Evolutionary conservation across 2,329 filamentous ascomycete species (phyloP).

Genomic region (Penicillium glabrum): DNA sequence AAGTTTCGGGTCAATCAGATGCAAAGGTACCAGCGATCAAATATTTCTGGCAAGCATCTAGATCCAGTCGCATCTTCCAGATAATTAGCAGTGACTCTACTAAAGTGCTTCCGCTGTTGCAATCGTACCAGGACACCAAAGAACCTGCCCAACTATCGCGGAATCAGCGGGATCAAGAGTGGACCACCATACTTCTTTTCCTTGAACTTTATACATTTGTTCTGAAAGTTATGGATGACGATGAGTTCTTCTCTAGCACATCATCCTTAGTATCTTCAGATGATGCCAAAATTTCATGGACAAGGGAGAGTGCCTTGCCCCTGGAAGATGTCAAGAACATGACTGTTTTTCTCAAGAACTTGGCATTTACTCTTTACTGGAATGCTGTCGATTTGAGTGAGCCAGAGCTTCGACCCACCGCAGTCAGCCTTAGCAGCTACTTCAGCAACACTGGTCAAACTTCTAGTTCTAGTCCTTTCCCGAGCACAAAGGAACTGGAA

Average conservation of each 20-base stretch:
- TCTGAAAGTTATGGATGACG: slow-evolving; percentile 89
- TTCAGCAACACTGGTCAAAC: slow-evolving; percentile 35
- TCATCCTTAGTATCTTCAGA: slow-evolving; percentile 45
- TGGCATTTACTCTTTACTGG: slow-evolving; percentile 87
- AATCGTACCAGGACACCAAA: slow-evolving; percentile 46
- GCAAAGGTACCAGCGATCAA: slow-evolving; percentile 65
- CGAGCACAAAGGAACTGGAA: slow-evolving; percentile 35
- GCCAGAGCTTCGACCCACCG: slow-evolving; percentile 37
- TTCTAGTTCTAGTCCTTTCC: slow-evolving; percentile 12
- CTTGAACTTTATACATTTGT: slow-evolving; percentile 93
- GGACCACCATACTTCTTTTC: slow-evolving; percentile 86
- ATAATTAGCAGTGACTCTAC: slow-evolving; percentile 58
- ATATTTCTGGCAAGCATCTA: slow-evolving; percentile 78
- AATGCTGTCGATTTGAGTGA: slow-evolving; percentile 66
- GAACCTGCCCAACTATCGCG: slow-evolving; percentile 25
- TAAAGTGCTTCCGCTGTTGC: slow-evolving; percentile 58
- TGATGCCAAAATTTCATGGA: slow-evolving; percentile 56
- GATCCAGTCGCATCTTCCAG: slow-evolving; percentile 57
- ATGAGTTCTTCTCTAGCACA: slow-evolving; percentile 78
- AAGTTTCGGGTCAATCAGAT: slow-evolving; percentile 30
- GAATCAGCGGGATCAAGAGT: slow-evolving; percentile 64
- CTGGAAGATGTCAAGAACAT: slow-evolving; percentile 71
- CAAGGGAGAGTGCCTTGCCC: slow-evolving; percentile 65
- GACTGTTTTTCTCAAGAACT: slow-evolving; percentile 82
- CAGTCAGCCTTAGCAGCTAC: slow-evolving; percentile 48